Percentiles rank a stretch among this genome's conserved stretches.
These are phyloP conservation scores for Crucihimalaya himalaica DNA, from an alignment of 345 rosid genomes.

Conservation along the genomic window DNA sequence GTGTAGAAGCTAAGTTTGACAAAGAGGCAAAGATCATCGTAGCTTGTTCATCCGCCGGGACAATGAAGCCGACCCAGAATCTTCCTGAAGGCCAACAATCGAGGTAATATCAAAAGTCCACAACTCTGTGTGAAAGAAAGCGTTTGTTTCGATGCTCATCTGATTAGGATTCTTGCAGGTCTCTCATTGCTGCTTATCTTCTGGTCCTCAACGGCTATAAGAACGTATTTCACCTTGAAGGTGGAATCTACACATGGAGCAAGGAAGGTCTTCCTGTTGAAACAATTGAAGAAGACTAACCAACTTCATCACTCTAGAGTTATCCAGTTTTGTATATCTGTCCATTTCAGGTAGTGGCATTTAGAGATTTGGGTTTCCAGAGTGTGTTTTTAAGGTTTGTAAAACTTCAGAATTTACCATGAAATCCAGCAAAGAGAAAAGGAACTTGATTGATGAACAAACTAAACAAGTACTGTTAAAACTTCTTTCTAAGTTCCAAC, in stretches of 20 bases:
- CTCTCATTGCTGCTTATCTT: constrained; percentile 93
- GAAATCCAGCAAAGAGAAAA: constrained; percentile 1
- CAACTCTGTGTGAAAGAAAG: background rate
- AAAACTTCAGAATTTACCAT: constrained; percentile 16
- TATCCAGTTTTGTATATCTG: constrained; percentile 39
- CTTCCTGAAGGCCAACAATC: constrained; percentile 97
- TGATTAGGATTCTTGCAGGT: constrained; percentile 47
- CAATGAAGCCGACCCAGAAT: constrained; percentile 81
- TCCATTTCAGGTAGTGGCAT: constrained; percentile 24
- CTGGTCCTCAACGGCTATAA: constrained; percentile 84
- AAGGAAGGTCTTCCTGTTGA: constrained; percentile 76
- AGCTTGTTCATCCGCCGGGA: constrained; percentile 93
- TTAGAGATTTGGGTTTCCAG: constrained; percentile 28
- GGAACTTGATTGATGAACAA: background rate
- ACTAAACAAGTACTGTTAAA: background rate
- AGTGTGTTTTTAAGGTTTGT: constrained; percentile 22
- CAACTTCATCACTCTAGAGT: constrained; percentile 8
- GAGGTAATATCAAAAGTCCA: constrained; percentile 47
- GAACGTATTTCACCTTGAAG: constrained; percentile 90
- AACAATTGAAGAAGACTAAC: constrained; percentile 48
- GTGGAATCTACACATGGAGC: constrained; percentile 82
- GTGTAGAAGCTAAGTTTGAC: constrained; percentile 72
- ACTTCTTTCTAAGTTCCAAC: background rate
- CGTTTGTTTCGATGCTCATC: constrained; percentile 21
- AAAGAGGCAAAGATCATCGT: constrained; percentile 89